phyloP scores from a whole-genome alignment of 2,329 filamentous ascomycete species.

The Aspergillus spinulosporus region DNA sequence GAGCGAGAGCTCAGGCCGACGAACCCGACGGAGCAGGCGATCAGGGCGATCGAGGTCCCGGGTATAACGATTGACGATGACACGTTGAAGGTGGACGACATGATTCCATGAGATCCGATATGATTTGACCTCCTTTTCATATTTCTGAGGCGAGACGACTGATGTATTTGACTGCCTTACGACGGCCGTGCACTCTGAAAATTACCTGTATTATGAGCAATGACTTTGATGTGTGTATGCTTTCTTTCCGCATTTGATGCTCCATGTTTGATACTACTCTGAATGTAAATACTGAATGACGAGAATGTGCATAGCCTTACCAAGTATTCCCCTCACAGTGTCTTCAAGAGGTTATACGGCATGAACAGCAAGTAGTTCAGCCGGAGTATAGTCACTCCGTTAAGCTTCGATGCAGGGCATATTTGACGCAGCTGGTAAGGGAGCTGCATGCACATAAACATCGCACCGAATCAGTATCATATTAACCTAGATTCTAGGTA shows the following conservation, averaged over 20 bases:
- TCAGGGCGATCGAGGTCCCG: conserved; percentile 32
- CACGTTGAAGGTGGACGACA: conserved; percentile 10
- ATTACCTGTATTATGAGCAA: conserved; percentile 20
- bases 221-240: conserved; percentile 18
- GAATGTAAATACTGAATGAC: background rate
- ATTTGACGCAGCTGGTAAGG: background rate
- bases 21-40: conserved; percentile 31
- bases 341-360: background rate
- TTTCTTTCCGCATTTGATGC: conserved; percentile 5
- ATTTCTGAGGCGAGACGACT: background rate
- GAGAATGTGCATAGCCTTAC: background rate
- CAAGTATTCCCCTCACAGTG: background rate
- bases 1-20: conserved; percentile 44
- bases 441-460: background rate
- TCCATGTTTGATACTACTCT: background rate
- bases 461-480: background rate
- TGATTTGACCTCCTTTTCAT: conserved; percentile 10
- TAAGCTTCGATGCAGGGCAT: background rate
- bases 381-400: background rate
- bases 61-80: conserved; percentile 27
- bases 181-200: conserved; percentile 3
- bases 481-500: background rate
- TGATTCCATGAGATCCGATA: conserved; percentile 1
- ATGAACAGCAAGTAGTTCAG: background rate
- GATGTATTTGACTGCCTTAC: conserved; percentile 4